Evolutionary conservation across 805 yeast genomes (phyloP).

Genomic region (Yarrowia osloensis): DNA sequence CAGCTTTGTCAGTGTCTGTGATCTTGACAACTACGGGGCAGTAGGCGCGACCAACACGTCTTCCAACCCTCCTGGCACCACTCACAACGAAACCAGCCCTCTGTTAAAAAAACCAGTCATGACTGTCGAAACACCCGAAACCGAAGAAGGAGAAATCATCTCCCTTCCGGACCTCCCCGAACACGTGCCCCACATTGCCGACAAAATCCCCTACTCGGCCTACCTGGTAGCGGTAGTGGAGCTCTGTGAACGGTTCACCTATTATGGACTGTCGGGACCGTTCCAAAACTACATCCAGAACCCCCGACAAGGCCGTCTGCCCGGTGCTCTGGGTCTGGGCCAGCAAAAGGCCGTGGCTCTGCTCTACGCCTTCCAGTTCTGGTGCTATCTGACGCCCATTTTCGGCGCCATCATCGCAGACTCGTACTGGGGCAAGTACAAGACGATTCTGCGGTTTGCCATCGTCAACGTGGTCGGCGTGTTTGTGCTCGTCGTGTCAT

Average conservation of each 20-base stretch:
- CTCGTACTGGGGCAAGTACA: constrained; percentile 70
- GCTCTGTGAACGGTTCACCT: constrained; percentile 78
- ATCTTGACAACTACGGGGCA: background rate
- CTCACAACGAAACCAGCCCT: background rate
- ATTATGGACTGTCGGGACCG: constrained; percentile 75
- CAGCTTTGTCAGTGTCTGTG: background rate
- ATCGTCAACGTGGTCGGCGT: constrained; percentile 62
- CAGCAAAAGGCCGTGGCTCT: constrained; percentile 68
- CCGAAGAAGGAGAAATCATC: constrained; percentile 1
- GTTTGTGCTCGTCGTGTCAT: constrained; percentile 65
- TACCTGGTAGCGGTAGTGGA: constrained; percentile 71
- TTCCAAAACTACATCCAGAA: constrained; percentile 75
- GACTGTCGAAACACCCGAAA: background rate
- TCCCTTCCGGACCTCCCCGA: background rate
- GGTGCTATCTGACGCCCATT: constrained; percentile 79
- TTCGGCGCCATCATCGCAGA: constrained; percentile 77
- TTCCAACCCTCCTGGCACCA: background rate
- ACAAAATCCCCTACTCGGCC: constrained; percentile 53
- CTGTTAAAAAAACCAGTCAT: background rate
- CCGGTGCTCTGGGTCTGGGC: constrained; percentile 63
- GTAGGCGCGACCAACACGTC: no score
- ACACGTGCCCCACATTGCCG: constrained; percentile 48
- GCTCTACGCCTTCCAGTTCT: constrained; percentile 73
- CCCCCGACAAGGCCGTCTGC: constrained; percentile 35
- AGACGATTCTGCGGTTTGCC: constrained; percentile 63